Conservation (phyloP, 768 basidiomycete genomes). For the Lyophyllum decastes region DNA sequence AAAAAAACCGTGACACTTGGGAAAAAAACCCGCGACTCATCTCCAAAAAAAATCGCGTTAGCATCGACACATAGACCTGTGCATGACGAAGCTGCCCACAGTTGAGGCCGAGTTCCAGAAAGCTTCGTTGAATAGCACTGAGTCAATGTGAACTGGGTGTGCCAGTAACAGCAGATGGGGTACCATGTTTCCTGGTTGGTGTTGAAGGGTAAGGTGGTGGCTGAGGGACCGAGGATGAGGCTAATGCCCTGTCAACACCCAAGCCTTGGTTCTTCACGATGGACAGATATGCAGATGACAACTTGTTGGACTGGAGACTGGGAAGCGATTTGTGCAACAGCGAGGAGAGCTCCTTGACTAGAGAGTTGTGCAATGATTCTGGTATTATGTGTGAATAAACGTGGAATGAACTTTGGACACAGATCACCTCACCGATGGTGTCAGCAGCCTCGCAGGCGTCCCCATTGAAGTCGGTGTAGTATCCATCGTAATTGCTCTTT, state of each 20-base stretch:
- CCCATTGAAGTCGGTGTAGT: neutral
- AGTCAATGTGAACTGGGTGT: neutral
- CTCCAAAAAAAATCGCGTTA: too few relatives aligned
- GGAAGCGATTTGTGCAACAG: neutral
- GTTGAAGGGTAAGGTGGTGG: neutral
- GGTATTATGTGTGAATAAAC: neutral
- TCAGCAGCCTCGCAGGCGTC: neutral
- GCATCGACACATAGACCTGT: neutral
- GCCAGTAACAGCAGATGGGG: neutral
- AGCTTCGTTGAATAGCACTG: neutral
- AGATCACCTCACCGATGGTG: conserved; percentile 1
- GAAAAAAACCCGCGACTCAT: too few relatives aligned
- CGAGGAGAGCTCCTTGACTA: neutral
- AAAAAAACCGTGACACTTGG: too few relatives aligned
- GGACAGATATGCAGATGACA: neutral
- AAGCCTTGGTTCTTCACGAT: too few relatives aligned
- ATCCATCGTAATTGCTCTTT: conserved; percentile 4
- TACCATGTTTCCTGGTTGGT: neutral
- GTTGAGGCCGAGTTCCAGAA: neutral
- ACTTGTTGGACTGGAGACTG: neutral
- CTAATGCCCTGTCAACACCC: neutral
- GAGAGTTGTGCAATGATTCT: conserved; percentile 7
- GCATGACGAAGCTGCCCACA: neutral
- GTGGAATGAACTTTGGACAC: neutral
- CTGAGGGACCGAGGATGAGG: neutral